phyloP scores from a whole-genome alignment of 441 rosid genomes.

The Omphalea diandra region DNA sequence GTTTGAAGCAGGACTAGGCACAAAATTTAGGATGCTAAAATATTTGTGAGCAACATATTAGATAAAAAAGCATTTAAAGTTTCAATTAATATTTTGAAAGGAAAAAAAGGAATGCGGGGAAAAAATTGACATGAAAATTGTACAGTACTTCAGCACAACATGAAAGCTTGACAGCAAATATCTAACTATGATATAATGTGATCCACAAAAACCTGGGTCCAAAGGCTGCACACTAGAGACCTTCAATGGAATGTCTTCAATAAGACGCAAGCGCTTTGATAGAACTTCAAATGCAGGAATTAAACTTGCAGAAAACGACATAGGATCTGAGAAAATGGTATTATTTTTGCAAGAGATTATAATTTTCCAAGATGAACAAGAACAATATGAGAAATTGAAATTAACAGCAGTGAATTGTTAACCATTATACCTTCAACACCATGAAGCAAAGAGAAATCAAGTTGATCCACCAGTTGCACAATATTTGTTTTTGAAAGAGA shows the following conservation, averaged over 20 bases:
- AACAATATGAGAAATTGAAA: background rate
- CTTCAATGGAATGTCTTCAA: conserved; percentile 77
- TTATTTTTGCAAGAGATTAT: conserved; percentile 2
- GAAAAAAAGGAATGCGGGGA: background rate
- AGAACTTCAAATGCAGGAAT: conserved; percentile 65
- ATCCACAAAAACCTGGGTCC: conserved; percentile 57
- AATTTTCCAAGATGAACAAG: background rate
- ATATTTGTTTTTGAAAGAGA: conserved; percentile 51
- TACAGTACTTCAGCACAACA: background rate
- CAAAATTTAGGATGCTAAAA: background rate
- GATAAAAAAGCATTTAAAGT: background rate
- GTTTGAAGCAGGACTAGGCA: background rate
- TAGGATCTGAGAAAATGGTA: conserved; percentile 54
- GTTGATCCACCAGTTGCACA: conserved; percentile 77
- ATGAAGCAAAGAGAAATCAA: conserved; percentile 75
- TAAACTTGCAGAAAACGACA: conserved; percentile 57
- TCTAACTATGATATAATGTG: background rate
- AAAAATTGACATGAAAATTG: background rate
- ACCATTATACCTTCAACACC: conserved; percentile 59
- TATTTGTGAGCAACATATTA: background rate
- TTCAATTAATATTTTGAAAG: background rate
- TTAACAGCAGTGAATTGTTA: conserved; percentile 13
- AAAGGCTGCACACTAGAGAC: conserved; percentile 83
- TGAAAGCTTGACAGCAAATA: background rate
- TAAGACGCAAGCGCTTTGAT: conserved; percentile 64